These are phyloP conservation scores for Emmonsiellopsis sp. DNA, from an alignment of 2,329 filamentous ascomycete species.

Conservation along the genomic window DNA sequence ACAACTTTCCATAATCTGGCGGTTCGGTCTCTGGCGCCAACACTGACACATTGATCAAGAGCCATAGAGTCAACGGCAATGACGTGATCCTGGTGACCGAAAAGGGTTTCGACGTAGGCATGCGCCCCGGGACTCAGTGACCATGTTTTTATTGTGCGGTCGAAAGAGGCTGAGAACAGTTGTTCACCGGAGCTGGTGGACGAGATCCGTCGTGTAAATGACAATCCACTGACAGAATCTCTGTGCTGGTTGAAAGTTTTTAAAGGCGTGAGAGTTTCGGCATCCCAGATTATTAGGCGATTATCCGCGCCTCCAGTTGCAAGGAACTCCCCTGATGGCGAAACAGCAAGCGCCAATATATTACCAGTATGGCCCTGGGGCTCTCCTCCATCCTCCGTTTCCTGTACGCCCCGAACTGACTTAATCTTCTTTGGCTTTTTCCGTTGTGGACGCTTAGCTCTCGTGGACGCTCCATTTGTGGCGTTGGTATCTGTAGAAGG, in stretches of 20 bases:
- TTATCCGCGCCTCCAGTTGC: constrained; percentile 82
- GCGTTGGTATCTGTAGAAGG: constrained; percentile 34
- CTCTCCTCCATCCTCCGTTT: constrained; percentile 30
- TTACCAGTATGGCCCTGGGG: constrained; percentile 66
- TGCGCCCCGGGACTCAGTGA: constrained; percentile 67
- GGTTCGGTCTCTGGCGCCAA: constrained; percentile 83
- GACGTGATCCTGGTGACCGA: constrained; percentile 89
- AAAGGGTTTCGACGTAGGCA: constrained; percentile 90
- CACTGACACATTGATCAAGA: constrained; percentile 81
- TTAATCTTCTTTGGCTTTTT: constrained; percentile 37
- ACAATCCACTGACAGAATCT: constrained; percentile 73
- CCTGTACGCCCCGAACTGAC: constrained; percentile 41
- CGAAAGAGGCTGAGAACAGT: constrained; percentile 80
- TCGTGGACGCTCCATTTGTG: constrained; percentile 54
- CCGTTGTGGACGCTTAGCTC: constrained; percentile 42
- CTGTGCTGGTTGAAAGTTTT: constrained; percentile 87
- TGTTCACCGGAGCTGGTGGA: constrained; percentile 57
- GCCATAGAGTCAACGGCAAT: constrained; percentile 74
- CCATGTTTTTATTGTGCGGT: constrained; percentile 94
- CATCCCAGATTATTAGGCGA: constrained; percentile 81
- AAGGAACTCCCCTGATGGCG: constrained; percentile 80
- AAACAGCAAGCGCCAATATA: constrained; percentile 79
- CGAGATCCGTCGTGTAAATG: constrained; percentile 69
- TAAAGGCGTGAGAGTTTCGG: constrained; percentile 65
- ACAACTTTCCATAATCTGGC: constrained; percentile 92